Base-by-base conservation (phyloP, 129 eudicot species). In the Artemisia annua region DNA sequence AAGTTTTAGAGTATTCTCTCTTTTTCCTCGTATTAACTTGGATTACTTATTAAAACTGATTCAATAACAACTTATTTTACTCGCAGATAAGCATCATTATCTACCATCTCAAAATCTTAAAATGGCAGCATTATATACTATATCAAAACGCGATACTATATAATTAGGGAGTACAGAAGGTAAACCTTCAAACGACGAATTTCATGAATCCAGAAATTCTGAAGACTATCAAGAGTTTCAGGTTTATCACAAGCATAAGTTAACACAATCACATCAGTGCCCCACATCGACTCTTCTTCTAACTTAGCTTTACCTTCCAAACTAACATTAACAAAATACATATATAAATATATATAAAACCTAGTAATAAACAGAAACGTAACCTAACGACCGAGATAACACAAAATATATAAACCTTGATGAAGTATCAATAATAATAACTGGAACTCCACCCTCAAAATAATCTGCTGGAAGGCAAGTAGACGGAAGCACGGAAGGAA, bases 161-260 rank as follows among this genome's bases (percentile, higher is more conserved):
- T 35, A 35, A 35, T 35, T 0, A 35, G 43, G 18, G 10, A 61
- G 28, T 26, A 26, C 6, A 50, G 22, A 69, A 19, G 56, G 39
- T n/a, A 59, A 59, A 94, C 99, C 99, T 90, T 90, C 48, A 94
- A 73, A 39, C 97, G 86, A 55, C 96, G 99, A 76, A 94, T 85
- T 79, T 94, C 99, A 5, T 84, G 91, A 85, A 94, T 91, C 99
- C 99, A 94, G 75, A 87, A 90, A 18, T 84, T 78, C 74, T 84
- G 85, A 44, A 94, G 76, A 55, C 90, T 91, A 75, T 73, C 75
- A 18, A 94, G 85, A 5, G 99, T 87, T 26, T 81, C 83, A 61
- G 89, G 85, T 78, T 82, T 88, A 86, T 94, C 99, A 67, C 97
- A 94, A 35, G 96, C 99, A 65, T 94, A 90, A 3, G 97, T 94